Evolutionary conservation across 2,329 filamentous ascomycete species (phyloP).

Genomic region (Aspergillus sp.): DNA sequence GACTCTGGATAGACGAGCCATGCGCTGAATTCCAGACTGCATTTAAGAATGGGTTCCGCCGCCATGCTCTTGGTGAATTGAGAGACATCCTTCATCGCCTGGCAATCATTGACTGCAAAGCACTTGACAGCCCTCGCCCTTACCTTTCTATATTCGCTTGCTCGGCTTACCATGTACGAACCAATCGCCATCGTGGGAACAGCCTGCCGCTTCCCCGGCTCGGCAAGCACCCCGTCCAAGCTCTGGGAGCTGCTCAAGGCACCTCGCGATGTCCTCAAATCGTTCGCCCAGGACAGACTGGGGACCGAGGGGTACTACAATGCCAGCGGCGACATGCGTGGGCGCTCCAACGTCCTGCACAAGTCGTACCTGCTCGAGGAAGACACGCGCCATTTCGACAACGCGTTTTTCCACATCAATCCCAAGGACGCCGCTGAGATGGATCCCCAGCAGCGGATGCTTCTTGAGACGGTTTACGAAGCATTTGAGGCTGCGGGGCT

Average conservation of each 20-base stretch:
- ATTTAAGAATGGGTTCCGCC: too few relatives aligned
- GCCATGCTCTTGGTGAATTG: too few relatives aligned
- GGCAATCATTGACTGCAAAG: too few relatives aligned
- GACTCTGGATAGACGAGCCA: too few relatives aligned
- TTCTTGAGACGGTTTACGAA: conserved; percentile 33
- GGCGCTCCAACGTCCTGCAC: background rate
- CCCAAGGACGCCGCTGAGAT: conserved; percentile 26
- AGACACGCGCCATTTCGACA: conserved; percentile 24
- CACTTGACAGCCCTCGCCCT: too few relatives aligned
- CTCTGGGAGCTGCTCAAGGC: background rate
- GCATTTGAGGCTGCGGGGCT: conserved; percentile 28
- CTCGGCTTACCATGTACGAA: background rate
- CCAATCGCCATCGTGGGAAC: background rate
- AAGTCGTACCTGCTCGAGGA: background rate
- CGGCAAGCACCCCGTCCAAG: background rate
- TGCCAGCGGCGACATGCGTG: background rate
- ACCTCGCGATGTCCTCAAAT: background rate
- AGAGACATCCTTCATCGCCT: too few relatives aligned
- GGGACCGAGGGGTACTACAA: background rate
- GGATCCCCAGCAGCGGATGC: conserved; percentile 33
- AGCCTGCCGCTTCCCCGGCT: background rate
- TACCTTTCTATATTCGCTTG: too few relatives aligned
- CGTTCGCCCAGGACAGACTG: background rate
- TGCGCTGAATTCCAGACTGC: too few relatives aligned
- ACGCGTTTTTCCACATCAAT: conserved; percentile 26